Conservation (phyloP, 23 red algal genomes). For the Gracilaria domingensis region DNA sequence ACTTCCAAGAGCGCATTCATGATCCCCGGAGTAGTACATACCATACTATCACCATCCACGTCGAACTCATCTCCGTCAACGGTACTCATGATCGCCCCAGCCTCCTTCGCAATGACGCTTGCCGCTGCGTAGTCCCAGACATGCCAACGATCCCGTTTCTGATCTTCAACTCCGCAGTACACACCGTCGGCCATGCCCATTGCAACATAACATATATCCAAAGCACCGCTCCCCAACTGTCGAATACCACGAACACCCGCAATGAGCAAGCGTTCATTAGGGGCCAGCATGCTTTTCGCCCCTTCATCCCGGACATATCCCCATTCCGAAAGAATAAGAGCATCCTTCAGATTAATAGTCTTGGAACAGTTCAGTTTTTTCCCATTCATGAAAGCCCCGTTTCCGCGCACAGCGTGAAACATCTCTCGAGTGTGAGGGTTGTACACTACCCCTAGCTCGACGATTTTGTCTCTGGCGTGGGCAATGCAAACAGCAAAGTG, state of each 20-base stretch:
- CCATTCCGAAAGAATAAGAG: constrained; percentile 85
- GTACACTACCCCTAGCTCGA: constrained; percentile 90
- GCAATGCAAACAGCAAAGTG: constrained; percentile 85
- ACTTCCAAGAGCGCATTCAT: constrained; percentile 50
- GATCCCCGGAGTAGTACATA: constrained; percentile 57
- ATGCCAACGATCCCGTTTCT: constrained; percentile 71
- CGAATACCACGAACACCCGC: constrained; percentile 67
- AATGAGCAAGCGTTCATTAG: constrained; percentile 58
- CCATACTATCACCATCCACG: constrained; percentile 61
- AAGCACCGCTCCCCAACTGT: constrained; percentile 75
- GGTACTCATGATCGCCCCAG: constrained; percentile 76
- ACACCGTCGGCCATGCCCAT: constrained; percentile 83
- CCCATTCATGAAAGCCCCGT: constrained; percentile 89
- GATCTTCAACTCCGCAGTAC: constrained; percentile 74
- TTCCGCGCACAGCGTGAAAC: constrained; percentile 70
- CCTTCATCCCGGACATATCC: constrained; percentile 85
- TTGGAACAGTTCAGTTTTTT: constrained; percentile 41
- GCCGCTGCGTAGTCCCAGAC: constrained; percentile 96
- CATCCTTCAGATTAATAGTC: constrained; percentile 61
- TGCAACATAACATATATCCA: constrained; percentile 96
- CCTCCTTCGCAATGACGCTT: constrained; percentile 88
- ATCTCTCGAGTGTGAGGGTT: constrained; percentile 78
- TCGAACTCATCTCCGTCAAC: constrained; percentile 49
- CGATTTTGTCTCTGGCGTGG: constrained; percentile 47
- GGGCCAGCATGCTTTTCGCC: constrained; percentile 73